Base-by-base conservation (phyloP, 2,329 filamentous ascomycete genomes). In the Fonsecaea pedrosoi region DNA sequence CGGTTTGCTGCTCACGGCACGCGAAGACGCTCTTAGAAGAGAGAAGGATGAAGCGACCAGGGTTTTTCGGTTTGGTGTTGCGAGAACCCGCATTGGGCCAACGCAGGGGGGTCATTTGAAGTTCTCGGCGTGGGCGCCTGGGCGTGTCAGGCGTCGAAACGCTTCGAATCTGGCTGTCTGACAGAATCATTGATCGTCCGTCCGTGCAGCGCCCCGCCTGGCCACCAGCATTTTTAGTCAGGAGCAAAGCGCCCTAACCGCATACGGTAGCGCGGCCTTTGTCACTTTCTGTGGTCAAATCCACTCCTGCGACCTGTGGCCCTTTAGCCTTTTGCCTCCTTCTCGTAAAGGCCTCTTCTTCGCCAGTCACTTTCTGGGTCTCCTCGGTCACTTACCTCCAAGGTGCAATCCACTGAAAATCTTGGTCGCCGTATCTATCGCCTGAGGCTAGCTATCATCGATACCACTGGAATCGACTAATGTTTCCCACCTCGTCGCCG, bases 191-290 rank as follows among this genome's bases (percentile, higher is more conserved):
- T 50, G 10, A 50, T 50, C 12, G 8, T 21, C 45, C 8, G 8
- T 30, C 45, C 18, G 45, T 50, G 45, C 45, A 50, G 45, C 8
- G 45, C 45, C 45, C 45, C 45, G 45, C 45, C 45, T 25, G 21
- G 45, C 37, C 38, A 18, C 55, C 30, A 15, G 37, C n/a, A 37
- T 40, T 59, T 53, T 18, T 66, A 62, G 64, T 62, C 64, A 66
- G 64, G 64, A 59, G 59, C 37, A 57, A 58, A 18, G 15, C 9
- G 35, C 37, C 13, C 35, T 48, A 54, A 37, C 42, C 42, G 48
- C 35, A 54, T 37, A 18, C 32, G 34, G 57, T 10, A 54, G 34
- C 42, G 40, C 50, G 48, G 45, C n/a, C 30, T 25, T 7, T 40
- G 13, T 45, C 57, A 53, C 57, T 48, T 48, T 50, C 18, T 21